Evolutionary conservation across 768 basidiomycete species (phyloP), one percentile per base, ranked within the genome.

Genomic region (Trametes meyenii): DNA sequence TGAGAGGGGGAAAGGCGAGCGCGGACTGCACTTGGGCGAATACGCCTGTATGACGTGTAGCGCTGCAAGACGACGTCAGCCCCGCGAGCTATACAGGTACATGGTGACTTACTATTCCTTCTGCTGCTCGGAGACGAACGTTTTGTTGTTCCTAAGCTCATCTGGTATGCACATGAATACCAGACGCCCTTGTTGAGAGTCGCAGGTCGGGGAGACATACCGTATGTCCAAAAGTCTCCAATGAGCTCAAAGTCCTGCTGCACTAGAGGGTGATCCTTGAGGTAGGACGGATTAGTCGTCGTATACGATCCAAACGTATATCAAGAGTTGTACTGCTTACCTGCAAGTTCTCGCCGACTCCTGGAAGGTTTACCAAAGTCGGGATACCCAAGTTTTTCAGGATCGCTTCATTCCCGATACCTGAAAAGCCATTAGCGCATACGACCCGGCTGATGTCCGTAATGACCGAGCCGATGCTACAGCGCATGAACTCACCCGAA

Each of bases 321-420:
- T n/a, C n/a, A n/a, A n/a, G n/a, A n/a, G n/a, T n/a, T n/a, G 29
- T 13, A 5, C 45, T 38, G 21, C 21, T 43, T 12, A 51, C 60
- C 36, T 43, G 52, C 8, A 61, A 33, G 45, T 61, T 61, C 48
- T 61, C 60, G 36, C 60, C 60, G 5, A 61, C 60, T 2, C 46
- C 48, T 3, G 60, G 60, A 29, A 54, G 51, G 23, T 61, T 53
- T 4, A 61, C 19, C 12, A 61, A 13, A 2, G 60, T 49, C 35
- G 39, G 13, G 26, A 61, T 55, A 13, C 60, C 45, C 16, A 23
- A 29, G 13, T 14, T 23, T 8, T 29, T 17, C n/a, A 61, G 40
- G 1, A 61, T 54, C 7, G 35, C 23, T 21, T 17, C 17, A 40
- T 61, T 61, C 17, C 60, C 60, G 35, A 61, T 61, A 6, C 50